phyloP scores from a whole-genome alignment of 495 filamentous ascomycete genomes.

The Astrocystis sublimbata region DNA sequence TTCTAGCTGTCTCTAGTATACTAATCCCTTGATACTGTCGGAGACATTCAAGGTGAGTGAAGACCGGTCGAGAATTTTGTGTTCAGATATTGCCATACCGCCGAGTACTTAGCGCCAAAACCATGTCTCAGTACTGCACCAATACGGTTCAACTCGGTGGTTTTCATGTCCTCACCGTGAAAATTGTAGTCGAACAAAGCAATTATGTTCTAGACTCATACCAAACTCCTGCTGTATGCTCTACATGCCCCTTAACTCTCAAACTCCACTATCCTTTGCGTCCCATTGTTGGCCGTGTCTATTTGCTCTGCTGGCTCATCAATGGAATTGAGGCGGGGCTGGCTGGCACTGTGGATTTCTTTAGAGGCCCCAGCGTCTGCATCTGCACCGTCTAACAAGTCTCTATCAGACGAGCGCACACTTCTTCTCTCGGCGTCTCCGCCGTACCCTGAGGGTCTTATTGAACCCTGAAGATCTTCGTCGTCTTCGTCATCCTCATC shows the following conservation, averaged over 20 bases:
- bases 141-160: conserved; percentile 3
- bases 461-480: conserved; percentile 55
- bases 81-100: neutral
- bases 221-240: conserved; percentile 27
- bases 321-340: conserved; percentile 26
- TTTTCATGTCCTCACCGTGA: neutral
- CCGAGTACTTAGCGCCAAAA: neutral
- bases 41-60: neutral
- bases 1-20: neutral
- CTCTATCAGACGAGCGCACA: conserved; percentile 70
- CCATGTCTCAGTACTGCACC: conserved; percentile 12
- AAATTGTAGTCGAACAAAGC: neutral
- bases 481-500: conserved; percentile 78
- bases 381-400: conserved; percentile 78
- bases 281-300: conserved; percentile 30
- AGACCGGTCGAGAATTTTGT: neutral
- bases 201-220: conserved; percentile 28
- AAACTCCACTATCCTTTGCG: conserved; percentile 45
- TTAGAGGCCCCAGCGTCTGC: conserved; percentile 58
- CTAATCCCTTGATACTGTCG: neutral
- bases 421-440: conserved; percentile 54
- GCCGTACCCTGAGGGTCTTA: conserved; percentile 26
- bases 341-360: conserved; percentile 23
- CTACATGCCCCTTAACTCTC: conserved; percentile 32
- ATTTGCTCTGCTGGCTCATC: conserved; percentile 23